Evolutionary conservation across 1,284 basidiomycete genomes (phyloP), one percentile per base, ranked within the genome.

Genomic region (Gymnopus androsaceus): DNA sequence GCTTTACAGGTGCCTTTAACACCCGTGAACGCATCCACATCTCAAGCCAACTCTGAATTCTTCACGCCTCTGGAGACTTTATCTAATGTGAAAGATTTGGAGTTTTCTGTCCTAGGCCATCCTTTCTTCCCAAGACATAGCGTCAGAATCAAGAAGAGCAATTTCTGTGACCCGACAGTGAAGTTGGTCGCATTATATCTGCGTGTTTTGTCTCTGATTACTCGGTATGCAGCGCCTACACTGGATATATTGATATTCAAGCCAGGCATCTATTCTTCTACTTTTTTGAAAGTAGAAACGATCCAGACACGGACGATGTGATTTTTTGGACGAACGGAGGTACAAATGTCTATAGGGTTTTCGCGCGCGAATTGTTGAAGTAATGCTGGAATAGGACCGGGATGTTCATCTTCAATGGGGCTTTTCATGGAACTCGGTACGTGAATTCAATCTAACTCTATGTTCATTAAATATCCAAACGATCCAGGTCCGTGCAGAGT

Each of bases 231-330:
- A 69, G 68, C 4, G 60, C 64, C 3, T 72, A 68, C 55, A 71
- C 69, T 0, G 82, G 83, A 17, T 87, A 87, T 66, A 86, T 89
- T 51, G 88, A 90, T 55, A 80, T 83, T 44, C 78, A 84, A 59
- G 85, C 87, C 5, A 80, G 85, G 44, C 87, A 88, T 61, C 69
- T 93, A 30, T 94, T 92, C 75, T 94, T 92, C 76, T 91, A 90
- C 76, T 94, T 93, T 69, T 94, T 94, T 71, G 90, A 94, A 70
- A 88, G 85, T 53, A 75, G 91, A 54, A 80, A 72, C 56, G 75
- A 54, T 25, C 57, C 57, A 5, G 56, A 52, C 11, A 41, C 50
- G 17, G 59, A 61, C 33, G 57, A 58, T 36, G 59, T 61, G n/a
- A 58, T 61, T 21, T 54, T 59, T 12, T 61, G 59, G 59, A 58